These are phyloP conservation scores for Trebouxia sp. DNA, from an alignment of 139 green algal genomes.

Conservation along the genomic window DNA sequence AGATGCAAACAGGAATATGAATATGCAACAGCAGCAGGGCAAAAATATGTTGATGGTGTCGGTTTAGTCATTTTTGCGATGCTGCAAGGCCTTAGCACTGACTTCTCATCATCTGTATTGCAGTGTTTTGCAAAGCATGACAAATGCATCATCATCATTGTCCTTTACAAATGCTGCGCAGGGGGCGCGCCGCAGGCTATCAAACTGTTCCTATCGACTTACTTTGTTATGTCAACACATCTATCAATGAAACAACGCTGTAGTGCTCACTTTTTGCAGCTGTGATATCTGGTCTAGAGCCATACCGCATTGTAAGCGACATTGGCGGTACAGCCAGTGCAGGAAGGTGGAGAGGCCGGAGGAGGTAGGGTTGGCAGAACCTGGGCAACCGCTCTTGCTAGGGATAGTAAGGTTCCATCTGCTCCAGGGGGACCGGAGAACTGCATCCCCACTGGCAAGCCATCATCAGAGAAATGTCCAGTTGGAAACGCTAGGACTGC, in stretches of 20 bases:
- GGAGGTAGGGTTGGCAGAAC: not conserved
- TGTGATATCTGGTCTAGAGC: no score
- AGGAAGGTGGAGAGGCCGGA: not conserved
- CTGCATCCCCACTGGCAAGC: not conserved
- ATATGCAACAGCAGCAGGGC: not conserved
- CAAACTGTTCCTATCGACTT: no score
- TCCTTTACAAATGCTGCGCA: no score
- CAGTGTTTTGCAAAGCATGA: no score
- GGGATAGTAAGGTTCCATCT: not conserved
- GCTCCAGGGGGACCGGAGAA: not conserved
- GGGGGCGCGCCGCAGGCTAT: no score
- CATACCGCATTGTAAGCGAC: not conserved
- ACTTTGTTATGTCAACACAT: not conserved
- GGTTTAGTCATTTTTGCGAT: not conserved
- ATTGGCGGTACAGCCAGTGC: conserved; percentile 9
- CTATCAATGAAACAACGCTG: not conserved
- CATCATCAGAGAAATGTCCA: not conserved
- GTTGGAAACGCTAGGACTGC: conserved; percentile 21
- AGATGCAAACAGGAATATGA: no score
- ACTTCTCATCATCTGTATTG: not conserved
- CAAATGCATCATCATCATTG: no score
- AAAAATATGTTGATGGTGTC: not conserved
- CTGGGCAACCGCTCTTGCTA: not conserved
- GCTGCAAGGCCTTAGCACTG: not conserved
- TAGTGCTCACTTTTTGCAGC: not conserved